Conservation (phyloP, 306 rosid species). For the Quercus wislizeni region DNA sequence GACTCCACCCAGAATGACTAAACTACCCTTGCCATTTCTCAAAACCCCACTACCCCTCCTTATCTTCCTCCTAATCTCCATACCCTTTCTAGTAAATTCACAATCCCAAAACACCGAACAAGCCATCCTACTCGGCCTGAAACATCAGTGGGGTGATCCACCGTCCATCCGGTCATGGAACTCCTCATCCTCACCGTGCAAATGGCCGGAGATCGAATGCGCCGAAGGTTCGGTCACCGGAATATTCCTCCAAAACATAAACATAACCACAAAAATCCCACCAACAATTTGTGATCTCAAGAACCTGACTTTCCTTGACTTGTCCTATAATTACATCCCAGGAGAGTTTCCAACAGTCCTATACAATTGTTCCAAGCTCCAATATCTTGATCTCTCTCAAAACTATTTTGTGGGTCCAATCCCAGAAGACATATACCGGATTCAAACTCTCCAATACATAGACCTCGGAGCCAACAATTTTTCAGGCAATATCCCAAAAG, state of each 20-base stretch:
- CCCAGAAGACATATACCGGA: constrained; percentile 48
- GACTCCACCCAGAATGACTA: constrained; percentile 26
- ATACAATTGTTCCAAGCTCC: constrained; percentile 70
- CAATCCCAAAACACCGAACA: constrained; percentile 37
- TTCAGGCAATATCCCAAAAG: constrained; percentile 58
- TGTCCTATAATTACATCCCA: constrained; percentile 55
- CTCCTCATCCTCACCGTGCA: constrained; percentile 61
- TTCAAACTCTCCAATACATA: constrained; percentile 38
- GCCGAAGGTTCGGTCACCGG: constrained; percentile 34
- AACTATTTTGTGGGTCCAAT: constrained; percentile 56
- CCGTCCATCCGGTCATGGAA: constrained; percentile 62
- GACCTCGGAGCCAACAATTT: constrained; percentile 63
- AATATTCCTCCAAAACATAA: constrained; percentile 31
- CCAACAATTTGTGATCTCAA: constrained; percentile 51
- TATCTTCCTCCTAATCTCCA: constrained; percentile 21
- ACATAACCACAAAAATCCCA: constrained; percentile 43
- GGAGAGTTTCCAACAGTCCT: constrained; percentile 62
- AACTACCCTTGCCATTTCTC: constrained; percentile 4
- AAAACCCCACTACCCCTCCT: constrained; percentile 13
- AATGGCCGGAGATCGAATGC: constrained; percentile 66
- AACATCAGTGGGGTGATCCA: constrained; percentile 57
- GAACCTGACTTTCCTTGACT: constrained; percentile 43
- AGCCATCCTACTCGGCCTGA: constrained; percentile 41
- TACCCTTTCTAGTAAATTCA: constrained; percentile 46
- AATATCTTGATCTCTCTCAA: constrained; percentile 52